Conservation (phyloP, 2,329 filamentous ascomycete species). For the Penicillium decumbens region DNA sequence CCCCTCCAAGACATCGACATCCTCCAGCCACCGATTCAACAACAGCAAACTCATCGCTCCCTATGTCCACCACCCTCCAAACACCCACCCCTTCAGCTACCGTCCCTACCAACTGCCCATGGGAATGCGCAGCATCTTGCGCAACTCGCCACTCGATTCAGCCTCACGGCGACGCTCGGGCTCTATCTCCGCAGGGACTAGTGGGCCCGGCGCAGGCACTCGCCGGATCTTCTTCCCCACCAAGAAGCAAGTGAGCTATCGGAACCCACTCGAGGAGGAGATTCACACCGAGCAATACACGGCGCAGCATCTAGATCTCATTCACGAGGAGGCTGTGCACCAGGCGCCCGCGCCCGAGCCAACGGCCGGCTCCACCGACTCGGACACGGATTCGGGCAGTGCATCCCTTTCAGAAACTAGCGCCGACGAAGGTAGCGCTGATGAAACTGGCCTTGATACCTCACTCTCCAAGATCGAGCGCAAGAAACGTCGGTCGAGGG, state of each 20-base stretch:
- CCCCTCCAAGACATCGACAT: slow-evolving; percentile 22
- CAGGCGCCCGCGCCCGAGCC: slow-evolving; percentile 5
- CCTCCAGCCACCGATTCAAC: slow-evolving; percentile 23
- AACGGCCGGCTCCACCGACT: slow-evolving; percentile 17
- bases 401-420: slow-evolving; percentile 28
- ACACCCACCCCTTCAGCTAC: slow-evolving; percentile 12
- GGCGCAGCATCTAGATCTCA: slow-evolving; percentile 53
- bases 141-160: slow-evolving; percentile 43
- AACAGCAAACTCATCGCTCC: slow-evolving; percentile 29
- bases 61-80: slow-evolving; percentile 17
- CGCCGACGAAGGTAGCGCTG: slow-evolving; percentile 27
- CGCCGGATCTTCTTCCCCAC: slow-evolving; percentile 49
- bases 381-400: slow-evolving; percentile 29
- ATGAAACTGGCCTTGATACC: slow-evolving; percentile 5
- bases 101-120: slow-evolving; percentile 42
- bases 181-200: slow-evolving; percentile 34
- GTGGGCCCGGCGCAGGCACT: slow-evolving; percentile 27
- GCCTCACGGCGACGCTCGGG: slow-evolving; percentile 36
- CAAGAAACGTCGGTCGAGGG: slow-evolving; percentile 36
- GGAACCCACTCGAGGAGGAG: slow-evolving; percentile 54
- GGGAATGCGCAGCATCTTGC: slow-evolving; percentile 45
- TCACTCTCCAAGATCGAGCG: slow-evolving; percentile 25
- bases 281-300: slow-evolving; percentile 55
- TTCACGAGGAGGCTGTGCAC: slow-evolving; percentile 15
- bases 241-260: slow-evolving; percentile 56